Percentiles rank a stretch among this genome's conserved stretches.
These are phyloP conservation scores for Epithele typhae DNA, from an alignment of 768 basidiomycete genomes.

Conservation along the genomic window DNA sequence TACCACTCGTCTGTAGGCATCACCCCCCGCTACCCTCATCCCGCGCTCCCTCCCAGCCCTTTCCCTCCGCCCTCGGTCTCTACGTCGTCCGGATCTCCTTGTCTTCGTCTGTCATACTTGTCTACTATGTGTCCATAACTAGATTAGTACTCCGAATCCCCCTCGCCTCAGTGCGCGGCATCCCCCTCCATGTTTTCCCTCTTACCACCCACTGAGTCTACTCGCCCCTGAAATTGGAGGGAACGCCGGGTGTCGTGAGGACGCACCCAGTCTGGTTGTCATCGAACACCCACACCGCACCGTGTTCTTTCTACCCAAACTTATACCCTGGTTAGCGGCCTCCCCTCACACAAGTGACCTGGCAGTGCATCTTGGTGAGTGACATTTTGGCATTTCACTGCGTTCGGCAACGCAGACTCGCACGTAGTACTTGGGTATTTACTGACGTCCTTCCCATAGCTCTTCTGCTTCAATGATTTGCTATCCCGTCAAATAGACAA, in stretches of 20 bases:
- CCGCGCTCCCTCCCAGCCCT: constrained; percentile 18
- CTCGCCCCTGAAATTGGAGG: constrained; percentile 21
- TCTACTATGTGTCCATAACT: too few species aligned
- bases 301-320: too few species aligned
- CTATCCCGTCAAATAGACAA: too few species aligned
- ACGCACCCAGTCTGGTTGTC: constrained; percentile 31
- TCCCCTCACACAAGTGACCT: too few species aligned
- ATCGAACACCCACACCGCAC: constrained; percentile 5
- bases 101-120: too few species aligned
- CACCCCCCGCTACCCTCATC: constrained; percentile 15
- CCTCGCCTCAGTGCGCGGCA: constrained; percentile 57
- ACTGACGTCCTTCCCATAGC: too few species aligned
- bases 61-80: constrained; percentile 25
- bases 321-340: too few species aligned
- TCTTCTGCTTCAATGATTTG: too few species aligned
- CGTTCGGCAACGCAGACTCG: constrained; percentile 17
- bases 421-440: too few species aligned
- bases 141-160: constrained; percentile 58
- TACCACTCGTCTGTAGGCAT: too few species aligned
- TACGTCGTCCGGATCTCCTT: too few species aligned
- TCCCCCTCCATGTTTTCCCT: constrained; percentile 73
- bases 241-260: constrained; percentile 33
- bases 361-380: constrained; percentile 1
- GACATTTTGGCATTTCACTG: constrained; percentile 3
- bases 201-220: constrained; percentile 62